Evolutionary conservation across 148 eudicot genomes (phyloP).

Genomic region (Chenopodium formosanum): DNA sequence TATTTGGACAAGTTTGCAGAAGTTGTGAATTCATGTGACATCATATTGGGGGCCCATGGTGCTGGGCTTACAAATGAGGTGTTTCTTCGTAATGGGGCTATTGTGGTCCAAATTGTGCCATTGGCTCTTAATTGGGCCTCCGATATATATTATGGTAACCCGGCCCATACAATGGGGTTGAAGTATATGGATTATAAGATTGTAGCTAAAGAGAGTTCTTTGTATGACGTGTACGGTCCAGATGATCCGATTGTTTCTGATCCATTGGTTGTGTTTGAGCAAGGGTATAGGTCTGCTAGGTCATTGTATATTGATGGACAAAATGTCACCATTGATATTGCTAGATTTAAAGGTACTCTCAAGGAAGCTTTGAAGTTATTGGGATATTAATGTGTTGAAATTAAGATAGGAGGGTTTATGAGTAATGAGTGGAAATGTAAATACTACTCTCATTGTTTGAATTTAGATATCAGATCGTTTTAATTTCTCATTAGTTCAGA

Average conservation of each 20-base stretch:
- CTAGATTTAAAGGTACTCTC: conserved; percentile 12
- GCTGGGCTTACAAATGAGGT: conserved; percentile 54
- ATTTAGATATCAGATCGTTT: no score
- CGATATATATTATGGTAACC: conserved; percentile 34
- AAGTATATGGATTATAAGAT: conserved; percentile 51
- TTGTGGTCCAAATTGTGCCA: conserved; percentile 53
- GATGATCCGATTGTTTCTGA: conserved; percentile 29
- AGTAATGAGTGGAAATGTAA: background rate
- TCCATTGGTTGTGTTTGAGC: conserved; percentile 19
- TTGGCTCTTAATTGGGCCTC: conserved; percentile 50
- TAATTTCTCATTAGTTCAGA: no score
- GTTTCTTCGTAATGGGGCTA: conserved; percentile 51
- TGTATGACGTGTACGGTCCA: conserved; percentile 26
- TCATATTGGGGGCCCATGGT: conserved; percentile 57
- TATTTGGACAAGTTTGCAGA: conserved; percentile 34
- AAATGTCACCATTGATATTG: conserved; percentile 24
- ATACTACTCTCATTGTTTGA: background rate
- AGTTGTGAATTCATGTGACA: conserved; percentile 45
- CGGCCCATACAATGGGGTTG: conserved; percentile 45
- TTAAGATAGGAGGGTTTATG: background rate
- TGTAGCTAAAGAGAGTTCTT: conserved; percentile 47
- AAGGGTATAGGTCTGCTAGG: conserved; percentile 22
- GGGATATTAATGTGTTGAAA: background rate
- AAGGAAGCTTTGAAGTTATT: conserved; percentile 19
- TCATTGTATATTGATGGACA: conserved; percentile 21